Evolutionary conservation across 1,284 basidiomycete genomes (phyloP), one percentile per base, ranked within the genome.

Genomic region (Marasmius oreades): DNA sequence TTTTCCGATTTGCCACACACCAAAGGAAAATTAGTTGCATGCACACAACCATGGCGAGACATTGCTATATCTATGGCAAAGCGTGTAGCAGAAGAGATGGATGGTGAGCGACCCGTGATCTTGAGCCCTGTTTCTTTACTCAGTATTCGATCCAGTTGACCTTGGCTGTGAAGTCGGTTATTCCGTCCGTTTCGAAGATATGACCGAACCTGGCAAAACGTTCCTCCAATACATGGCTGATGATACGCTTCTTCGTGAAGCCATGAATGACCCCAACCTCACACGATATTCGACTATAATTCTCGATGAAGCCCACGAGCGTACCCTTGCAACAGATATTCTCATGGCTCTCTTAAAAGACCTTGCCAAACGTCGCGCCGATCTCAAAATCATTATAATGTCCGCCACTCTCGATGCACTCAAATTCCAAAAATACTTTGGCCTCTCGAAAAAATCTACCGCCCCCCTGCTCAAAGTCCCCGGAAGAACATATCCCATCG

Each of bases 141-240:
- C 52, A 22, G 5, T 23, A n/a, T 46, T 22, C 51, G 44, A 36
- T 48, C 2, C 62, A 93, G 93, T 98, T 12, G 81, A 88, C 72
- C 86, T 98, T 10, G 94, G 93, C 54, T 89, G 92, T 69, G 87
- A 98, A 65, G 96, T 99, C 62, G 97, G 97, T 61, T 99, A 99
- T 74, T 94, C 93, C 2, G 98, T 98, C 67, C 93, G 97, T 70
- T 99, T 99, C 73, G 96, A 99, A 72, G 96, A 99, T 69, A 93
- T 95, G 88, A 98, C 95, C 10, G 90, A 94, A 62, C 82, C 84
- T 0, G 92, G 91, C 0, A 92, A 86, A 7, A 98, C 95, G 0
- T 95, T 97, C 72, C 78, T 98, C 64, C 95, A 96, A 71, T 98
- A 99, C 77, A 98, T 99, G 95, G 99, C 96, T 11, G 96, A 99